These are phyloP conservation scores for Ogataea trehaloabstinens DNA, from an alignment of 805 yeast genomes.

Conservation along the genomic window DNA sequence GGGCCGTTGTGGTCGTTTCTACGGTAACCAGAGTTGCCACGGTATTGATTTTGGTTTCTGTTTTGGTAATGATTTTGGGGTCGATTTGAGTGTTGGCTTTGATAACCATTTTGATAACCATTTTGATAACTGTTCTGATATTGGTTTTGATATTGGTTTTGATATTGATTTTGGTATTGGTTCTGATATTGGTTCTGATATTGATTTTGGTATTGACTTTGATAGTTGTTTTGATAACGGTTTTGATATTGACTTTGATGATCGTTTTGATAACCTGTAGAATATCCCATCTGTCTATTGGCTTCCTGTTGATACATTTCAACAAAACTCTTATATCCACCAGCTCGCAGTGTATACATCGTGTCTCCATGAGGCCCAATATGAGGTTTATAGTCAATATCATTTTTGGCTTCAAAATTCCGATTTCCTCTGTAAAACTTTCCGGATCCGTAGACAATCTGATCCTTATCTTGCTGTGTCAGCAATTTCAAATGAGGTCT, in stretches of 20 bases:
- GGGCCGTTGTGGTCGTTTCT: conserved; percentile 3
- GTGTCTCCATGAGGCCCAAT: conserved; percentile 50
- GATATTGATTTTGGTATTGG: conserved; percentile 7
- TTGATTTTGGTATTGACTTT: conserved; percentile 10
- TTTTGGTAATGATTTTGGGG: conserved; percentile 7
- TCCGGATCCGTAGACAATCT: conserved; percentile 46
- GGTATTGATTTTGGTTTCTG: conserved; percentile 8
- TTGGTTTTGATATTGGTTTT: conserved; percentile 7
- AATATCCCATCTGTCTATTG: conserved; percentile 21
- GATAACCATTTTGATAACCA: conserved; percentile 12
- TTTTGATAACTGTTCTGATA: conserved; percentile 10
- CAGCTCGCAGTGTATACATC: conserved; percentile 45
- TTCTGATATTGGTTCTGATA: conserved; percentile 8
- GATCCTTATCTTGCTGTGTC: conserved; percentile 66
- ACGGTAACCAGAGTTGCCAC: conserved; percentile 3
- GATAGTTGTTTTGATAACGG: conserved; percentile 8
- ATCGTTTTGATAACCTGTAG: conserved; percentile 6
- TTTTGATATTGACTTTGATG: conserved; percentile 13
- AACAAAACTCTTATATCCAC: conserved; percentile 49
- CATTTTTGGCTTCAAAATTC: conserved; percentile 22
- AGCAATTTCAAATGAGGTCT: conserved; percentile 61
- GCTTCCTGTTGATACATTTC: conserved; percentile 31
- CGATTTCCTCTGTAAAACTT: conserved; percentile 33
- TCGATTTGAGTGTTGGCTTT: conserved; percentile 20
- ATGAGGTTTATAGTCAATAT: conserved; percentile 38